Evolutionary conservation across 148 eudicot genomes (phyloP), one percentile per base, ranked within the genome.

Genomic region (Bassia scoparia): DNA sequence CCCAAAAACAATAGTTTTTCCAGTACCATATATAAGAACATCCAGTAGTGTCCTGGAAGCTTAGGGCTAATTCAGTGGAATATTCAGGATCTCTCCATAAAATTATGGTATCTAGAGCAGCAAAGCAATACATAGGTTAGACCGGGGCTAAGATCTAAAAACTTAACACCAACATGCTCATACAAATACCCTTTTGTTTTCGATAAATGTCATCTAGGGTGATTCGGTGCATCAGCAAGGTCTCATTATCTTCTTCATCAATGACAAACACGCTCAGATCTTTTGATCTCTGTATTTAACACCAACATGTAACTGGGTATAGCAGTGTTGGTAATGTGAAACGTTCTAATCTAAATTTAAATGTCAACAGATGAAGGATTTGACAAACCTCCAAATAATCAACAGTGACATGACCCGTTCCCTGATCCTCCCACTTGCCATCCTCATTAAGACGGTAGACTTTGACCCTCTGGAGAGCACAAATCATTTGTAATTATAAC

Each of bases 351-450:
- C n/a, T n/a, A 27, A 56, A 5, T n/a, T n/a, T n/a, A 27, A 76
- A 48, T 26, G 61, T 31, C 54, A 60, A 65, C 17, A 49, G 15
- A 41, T 58, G n/a, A 69, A 27, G 66, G 21, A 55, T 34, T 68
- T 60, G 71, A 66, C 86, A 75, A 60, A 92, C 99, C 97, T 96
- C 99, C 77, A 86, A 68, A 83, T 86, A 96, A 82, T 92, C 99
- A 84, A 96, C 87, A 75, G 92, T 84, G 48, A 92, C 89, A 84
- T 96, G 97, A 46, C 99, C 99, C 72, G 96, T 90, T 77, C 99
- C 99, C 69, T 89, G 97, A 83, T 96, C 99, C 80, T 96, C 99
- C 99, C 99, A 96, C 77, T 96, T 92, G 65, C 99, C 96, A 74
- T 92, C 97, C 48, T 84, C 89, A 77, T 79, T 89, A 76, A 88